phyloP scores from a whole-genome alignment of 2,329 filamentous ascomycete genomes.

The Apiospora saccharicola region DNA sequence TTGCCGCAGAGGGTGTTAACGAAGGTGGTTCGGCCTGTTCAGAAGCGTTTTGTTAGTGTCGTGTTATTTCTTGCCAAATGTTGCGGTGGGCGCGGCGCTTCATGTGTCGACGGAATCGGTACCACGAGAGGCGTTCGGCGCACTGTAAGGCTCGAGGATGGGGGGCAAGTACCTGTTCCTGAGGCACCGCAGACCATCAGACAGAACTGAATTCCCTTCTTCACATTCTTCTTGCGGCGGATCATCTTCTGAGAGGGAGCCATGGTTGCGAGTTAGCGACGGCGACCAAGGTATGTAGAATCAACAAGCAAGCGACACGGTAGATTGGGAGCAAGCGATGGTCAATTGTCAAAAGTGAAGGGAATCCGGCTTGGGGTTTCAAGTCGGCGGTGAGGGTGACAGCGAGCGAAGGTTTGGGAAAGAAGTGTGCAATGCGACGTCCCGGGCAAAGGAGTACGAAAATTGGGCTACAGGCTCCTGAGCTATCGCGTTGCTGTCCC shows the following conservation, averaged over 20 bases:
- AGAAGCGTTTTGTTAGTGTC: slow-evolving; percentile 29
- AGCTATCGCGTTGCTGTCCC: not conserved
- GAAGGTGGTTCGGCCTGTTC: slow-evolving; percentile 91
- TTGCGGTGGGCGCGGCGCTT: slow-evolving; percentile 4
- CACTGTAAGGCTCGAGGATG: not conserved
- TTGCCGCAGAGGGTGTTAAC: slow-evolving; percentile 99
- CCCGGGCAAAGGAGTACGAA: not conserved
- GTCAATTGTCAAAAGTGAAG: not conserved
- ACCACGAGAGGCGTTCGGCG: slow-evolving; percentile 18
- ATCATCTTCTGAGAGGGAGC: slow-evolving; percentile 79
- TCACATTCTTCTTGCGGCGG: slow-evolving; percentile 99
- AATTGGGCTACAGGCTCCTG: slow-evolving; percentile 15
- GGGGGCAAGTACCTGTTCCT: slow-evolving; percentile 78
- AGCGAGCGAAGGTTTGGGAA: not conserved
- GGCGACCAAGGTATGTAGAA: slow-evolving; percentile 4
- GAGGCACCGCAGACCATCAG: slow-evolving; percentile 99
- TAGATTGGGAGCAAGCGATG: not conserved
- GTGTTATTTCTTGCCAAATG: not conserved
- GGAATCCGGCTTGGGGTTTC: not conserved
- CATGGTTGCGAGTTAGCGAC: slow-evolving; percentile 29
- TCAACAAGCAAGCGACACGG: not conserved
- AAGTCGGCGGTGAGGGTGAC: not conserved
- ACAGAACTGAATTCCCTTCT: slow-evolving; percentile 99
- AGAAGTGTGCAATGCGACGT: slow-evolving; percentile 6
- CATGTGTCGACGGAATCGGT: not conserved